Percentiles rank a stretch among this genome's conserved stretches.
Evolutionary conservation across 2,329 filamentous ascomycete genomes (phyloP).

Genomic region (Alternaria sp.): DNA sequence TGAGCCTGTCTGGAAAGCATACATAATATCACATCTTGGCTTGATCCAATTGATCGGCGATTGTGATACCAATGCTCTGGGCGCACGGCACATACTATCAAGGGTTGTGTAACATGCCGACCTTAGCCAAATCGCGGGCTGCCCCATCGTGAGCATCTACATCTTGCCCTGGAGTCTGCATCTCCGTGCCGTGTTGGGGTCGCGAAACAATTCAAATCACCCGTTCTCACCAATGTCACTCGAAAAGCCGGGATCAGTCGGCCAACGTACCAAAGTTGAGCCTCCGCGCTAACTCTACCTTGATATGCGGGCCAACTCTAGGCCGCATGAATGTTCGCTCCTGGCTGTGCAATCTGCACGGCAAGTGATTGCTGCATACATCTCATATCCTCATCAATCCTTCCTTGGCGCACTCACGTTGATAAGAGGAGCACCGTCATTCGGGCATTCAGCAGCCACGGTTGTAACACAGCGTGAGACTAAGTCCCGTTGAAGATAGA

Average conservation of each 20-base stretch:
- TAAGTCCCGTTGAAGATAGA: not conserved
- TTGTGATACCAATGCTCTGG: not conserved
- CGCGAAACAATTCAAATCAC: constrained; percentile 1
- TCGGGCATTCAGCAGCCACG: constrained; percentile 5
- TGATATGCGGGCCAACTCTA: not conserved
- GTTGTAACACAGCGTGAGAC: constrained; percentile 1
- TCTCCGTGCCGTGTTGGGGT: not conserved
- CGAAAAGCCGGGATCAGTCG: not conserved
- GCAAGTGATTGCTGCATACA: not conserved
- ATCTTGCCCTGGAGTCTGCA: not conserved
- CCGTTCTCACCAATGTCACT: not conserved
- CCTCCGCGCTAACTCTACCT: not conserved
- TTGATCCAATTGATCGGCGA: not conserved
- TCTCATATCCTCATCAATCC: not conserved
- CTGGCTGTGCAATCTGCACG: constrained; percentile 2
- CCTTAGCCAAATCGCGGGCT: not conserved
- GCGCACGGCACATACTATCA: not conserved
- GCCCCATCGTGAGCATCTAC: not conserved
- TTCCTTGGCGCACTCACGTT: not conserved
- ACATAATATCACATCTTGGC: constrained; percentile 3
- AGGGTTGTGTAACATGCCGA: not conserved
- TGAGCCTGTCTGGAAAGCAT: not conserved
- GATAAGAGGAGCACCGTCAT: not conserved
- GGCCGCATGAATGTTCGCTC: not conserved
- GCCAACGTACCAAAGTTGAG: constrained; percentile 2